These are phyloP conservation scores for Xerocomus amazonicus DNA, from an alignment of 1,284 basidiomycete genomes.

Conservation along the genomic window DNA sequence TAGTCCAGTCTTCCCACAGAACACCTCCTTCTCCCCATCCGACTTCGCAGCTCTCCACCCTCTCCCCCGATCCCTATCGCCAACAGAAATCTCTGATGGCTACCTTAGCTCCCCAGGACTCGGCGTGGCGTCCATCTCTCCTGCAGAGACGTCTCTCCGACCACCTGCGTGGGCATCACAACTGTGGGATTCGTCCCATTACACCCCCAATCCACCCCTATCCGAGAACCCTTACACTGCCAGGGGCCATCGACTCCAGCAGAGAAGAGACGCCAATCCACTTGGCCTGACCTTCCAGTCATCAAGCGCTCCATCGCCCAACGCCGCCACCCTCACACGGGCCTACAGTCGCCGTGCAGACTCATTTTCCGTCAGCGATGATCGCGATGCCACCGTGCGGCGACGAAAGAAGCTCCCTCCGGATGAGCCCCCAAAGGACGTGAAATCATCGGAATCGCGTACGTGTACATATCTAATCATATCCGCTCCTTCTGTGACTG, in stretches of 20 bases:
- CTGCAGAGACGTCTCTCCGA: slow-evolving; percentile 51
- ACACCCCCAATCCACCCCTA: slow-evolving; percentile 42
- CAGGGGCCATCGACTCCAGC: slow-evolving; percentile 33
- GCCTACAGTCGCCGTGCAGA: slow-evolving; percentile 63
- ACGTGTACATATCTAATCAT: slow-evolving; percentile 27
- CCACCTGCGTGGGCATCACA: slow-evolving; percentile 60
- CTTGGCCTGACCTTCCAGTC: slow-evolving; percentile 71
- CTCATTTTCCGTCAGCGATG: slow-evolving; percentile 56
- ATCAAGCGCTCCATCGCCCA: slow-evolving; percentile 60
- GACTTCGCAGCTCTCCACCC: slow-evolving; percentile 57
- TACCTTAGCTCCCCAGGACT: slow-evolving; percentile 34
- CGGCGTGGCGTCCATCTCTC: slow-evolving; percentile 52
- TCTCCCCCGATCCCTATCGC: slow-evolving; percentile 54
- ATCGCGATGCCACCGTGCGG: slow-evolving; percentile 68
- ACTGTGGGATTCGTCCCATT: slow-evolving; percentile 47
- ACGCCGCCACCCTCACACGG: slow-evolving; percentile 45
- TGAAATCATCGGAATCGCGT: slow-evolving; percentile 32
- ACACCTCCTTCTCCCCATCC: slow-evolving; percentile 53
- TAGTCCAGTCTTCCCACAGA: slow-evolving; percentile 45
- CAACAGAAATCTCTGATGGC: slow-evolving; percentile 48
- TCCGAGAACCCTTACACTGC: slow-evolving; percentile 36
- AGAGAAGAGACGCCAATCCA: slow-evolving; percentile 41
- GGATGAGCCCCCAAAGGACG: slow-evolving; percentile 41
- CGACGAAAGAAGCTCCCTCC: slow-evolving; percentile 53
- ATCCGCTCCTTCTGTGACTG: slow-evolving; percentile 30